phyloP scores from a whole-genome alignment of 306 rosid genomes.

The Dalbergia cochinchinensis region DNA sequence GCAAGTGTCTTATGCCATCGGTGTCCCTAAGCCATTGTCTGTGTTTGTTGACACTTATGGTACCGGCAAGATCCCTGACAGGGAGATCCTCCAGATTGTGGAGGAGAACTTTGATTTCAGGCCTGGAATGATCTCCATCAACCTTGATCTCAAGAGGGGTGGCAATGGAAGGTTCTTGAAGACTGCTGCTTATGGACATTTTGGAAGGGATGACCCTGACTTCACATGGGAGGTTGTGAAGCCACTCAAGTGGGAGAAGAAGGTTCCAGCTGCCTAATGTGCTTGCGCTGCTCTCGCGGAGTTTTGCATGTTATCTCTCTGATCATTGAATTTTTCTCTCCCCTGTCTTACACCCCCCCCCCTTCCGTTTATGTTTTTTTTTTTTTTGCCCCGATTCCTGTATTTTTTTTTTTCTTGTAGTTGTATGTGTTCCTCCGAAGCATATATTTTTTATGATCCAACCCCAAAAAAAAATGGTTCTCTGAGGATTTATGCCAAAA shows the following conservation, averaged over 20 bases:
- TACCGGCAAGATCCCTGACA: conserved; percentile 57
- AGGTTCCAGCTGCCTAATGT: conserved; percentile 60
- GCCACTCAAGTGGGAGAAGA: conserved; percentile 67
- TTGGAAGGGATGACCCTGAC: conserved; percentile 60
- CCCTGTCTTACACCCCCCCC: background rate
- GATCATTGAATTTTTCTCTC: background rate
- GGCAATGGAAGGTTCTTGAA: conserved; percentile 60
- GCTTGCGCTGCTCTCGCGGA: background rate
- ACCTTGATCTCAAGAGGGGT: conserved; percentile 69
- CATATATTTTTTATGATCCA: conserved; percentile 30
- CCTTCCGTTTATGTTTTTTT: background rate
- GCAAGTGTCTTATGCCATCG: conserved; percentile 64
- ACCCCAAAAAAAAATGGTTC: background rate
- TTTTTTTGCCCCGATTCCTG: background rate
- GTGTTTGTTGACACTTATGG: conserved; percentile 58
- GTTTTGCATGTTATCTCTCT: conserved; percentile 38
- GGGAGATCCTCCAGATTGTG: conserved; percentile 59
- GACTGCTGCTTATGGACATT: conserved; percentile 65
- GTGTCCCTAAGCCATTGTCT: conserved; percentile 65
- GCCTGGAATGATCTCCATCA: conserved; percentile 63
- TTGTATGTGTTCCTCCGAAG: conserved; percentile 39
- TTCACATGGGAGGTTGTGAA: conserved; percentile 72
- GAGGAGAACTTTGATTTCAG: conserved; percentile 59
- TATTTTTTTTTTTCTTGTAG: conserved; percentile 12
- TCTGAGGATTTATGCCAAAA: conserved; percentile 34